phyloP scores from a whole-genome alignment of 306 rosid genomes.

The Myrica gale region DNA sequence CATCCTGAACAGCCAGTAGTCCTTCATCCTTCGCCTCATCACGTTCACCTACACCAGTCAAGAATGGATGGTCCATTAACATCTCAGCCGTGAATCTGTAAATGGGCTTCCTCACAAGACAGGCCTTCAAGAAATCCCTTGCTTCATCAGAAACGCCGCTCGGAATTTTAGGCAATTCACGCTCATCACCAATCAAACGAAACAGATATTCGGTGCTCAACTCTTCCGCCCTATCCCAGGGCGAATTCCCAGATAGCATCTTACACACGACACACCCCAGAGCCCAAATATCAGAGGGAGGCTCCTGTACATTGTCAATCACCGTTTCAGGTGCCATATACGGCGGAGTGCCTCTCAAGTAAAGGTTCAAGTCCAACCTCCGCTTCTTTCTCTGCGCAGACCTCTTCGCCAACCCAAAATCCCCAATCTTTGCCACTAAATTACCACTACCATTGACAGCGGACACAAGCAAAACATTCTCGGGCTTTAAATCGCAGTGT shows the following conservation, averaged over 20 bases:
- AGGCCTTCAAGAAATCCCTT: slow-evolving; percentile 25
- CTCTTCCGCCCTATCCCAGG: slow-evolving; percentile 23
- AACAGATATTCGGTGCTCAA: neutral
- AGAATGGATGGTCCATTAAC: slow-evolving; percentile 23
- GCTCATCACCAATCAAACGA: slow-evolving; percentile 1
- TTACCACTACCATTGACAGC: neutral
- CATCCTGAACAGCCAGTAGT: neutral
- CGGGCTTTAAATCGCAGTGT: slow-evolving; percentile 41
- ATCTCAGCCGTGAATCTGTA: slow-evolving; percentile 35
- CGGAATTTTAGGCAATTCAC: slow-evolving; percentile 16
- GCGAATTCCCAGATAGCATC: slow-evolving; percentile 27
- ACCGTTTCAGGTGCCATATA: slow-evolving; percentile 36
- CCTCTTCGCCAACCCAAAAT: slow-evolving; percentile 35
- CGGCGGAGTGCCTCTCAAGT: slow-evolving; percentile 27
- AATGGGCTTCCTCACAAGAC: slow-evolving; percentile 23
- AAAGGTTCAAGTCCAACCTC: slow-evolving; percentile 5
- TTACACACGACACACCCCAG: slow-evolving; percentile 30
- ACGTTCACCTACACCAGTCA: neutral
- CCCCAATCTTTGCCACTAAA: slow-evolving; percentile 33
- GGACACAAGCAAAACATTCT: slow-evolving; percentile 24
- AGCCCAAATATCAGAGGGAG: slow-evolving; percentile 38
- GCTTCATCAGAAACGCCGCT: slow-evolving; percentile 16
- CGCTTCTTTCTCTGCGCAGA: neutral
- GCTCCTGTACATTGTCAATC: slow-evolving; percentile 10
- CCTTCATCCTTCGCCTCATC: neutral